Evolutionary conservation across 768 basidiomycete species (phyloP), one percentile per base, ranked within the genome.

Genomic region (Imleria badia): DNA sequence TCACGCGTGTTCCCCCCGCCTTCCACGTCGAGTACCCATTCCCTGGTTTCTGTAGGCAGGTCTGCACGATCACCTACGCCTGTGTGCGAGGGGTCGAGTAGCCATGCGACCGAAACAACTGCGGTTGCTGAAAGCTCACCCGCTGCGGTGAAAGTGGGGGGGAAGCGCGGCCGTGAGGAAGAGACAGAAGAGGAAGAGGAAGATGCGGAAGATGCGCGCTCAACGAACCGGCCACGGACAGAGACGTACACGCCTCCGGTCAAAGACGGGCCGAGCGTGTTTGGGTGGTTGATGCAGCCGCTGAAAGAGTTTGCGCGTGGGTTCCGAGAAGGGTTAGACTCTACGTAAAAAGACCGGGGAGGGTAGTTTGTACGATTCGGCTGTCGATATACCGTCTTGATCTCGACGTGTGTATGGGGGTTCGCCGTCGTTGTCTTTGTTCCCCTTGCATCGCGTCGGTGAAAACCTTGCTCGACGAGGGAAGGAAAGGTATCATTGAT

Each of bases 221-320:
- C 78, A 20, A 49, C 70, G 26, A 81, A 77, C 51, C 83, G 86
- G n/a, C 73, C 78, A 14, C 78, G 86, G 34, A 81, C 68, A 31
- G 79, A 77, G 48, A 68, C 64, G 0, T 81, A 81, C 67, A 64
- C 68, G 40, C 73, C 76, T 0, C 75, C 81, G 5, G 65, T 72
- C 54, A 72, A 66, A 56, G 80, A 82, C 29, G 66, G 74, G 7
- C 78, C 81, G n/a, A 73, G 73, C 41, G 58, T 77, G 33, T 63
- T 83, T 49, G 81, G 80, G 33, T 86, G 83, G 86, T 75, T 87
- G 62, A 70, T 81, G 67, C 72, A 81, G 38, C 86, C 86, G 6
- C 75, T 87, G 69, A 78, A 80, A 63, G 81, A 82, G 7, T 87
- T 89, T 65, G 75, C 84, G 51, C 78, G 81, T 58, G 86, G 86